These are phyloP conservation scores for Lachnellula suecica DNA, from an alignment of 2,329 filamentous ascomycete species.

Conservation along the genomic window DNA sequence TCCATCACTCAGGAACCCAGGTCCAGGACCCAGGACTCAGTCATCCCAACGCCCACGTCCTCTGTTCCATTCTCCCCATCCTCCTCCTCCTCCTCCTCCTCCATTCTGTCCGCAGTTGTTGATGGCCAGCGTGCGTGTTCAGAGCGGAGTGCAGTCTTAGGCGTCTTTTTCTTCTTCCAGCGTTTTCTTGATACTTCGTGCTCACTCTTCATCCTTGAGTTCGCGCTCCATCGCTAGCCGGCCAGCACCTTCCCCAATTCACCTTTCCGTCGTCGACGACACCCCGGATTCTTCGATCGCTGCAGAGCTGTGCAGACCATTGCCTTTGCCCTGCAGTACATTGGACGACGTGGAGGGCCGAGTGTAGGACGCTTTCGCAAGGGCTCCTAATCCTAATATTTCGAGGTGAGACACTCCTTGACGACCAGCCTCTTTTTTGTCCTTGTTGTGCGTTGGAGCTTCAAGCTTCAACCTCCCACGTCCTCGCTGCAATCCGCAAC, in stretches of 20 bases:
- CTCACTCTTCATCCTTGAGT: constrained; percentile 24
- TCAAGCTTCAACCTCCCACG: constrained; percentile 16
- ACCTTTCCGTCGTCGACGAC: constrained; percentile 8
- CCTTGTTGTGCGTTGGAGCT: constrained; percentile 24
- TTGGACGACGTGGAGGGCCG: constrained; percentile 13
- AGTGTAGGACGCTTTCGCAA: constrained; percentile 13
- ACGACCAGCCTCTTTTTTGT: constrained; percentile 26
- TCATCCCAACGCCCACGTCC: neutral
- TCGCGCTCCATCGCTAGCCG: constrained; percentile 25
- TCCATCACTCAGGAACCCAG: neutral
- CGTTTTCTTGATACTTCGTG: constrained; percentile 21
- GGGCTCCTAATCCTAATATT: constrained; percentile 19
- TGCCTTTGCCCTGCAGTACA: constrained; percentile 9
- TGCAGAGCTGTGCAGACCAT: constrained; percentile 12
- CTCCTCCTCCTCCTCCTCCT: constrained; percentile 6
- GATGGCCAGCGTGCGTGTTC: constrained; percentile 27
- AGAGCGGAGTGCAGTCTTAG: constrained; percentile 16
- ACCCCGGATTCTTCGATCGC: constrained; percentile 2
- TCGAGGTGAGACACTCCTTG: constrained; percentile 29
- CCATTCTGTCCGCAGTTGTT: constrained; percentile 15
- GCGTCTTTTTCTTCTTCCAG: constrained; percentile 26
- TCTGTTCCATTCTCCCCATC: neutral
- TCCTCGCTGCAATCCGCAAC: constrained; percentile 5
- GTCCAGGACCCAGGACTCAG: neutral
- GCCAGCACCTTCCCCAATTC: constrained; percentile 9